Conservation (phyloP, 2,329 filamentous ascomycete species). For the Venturia oleaginea region DNA sequence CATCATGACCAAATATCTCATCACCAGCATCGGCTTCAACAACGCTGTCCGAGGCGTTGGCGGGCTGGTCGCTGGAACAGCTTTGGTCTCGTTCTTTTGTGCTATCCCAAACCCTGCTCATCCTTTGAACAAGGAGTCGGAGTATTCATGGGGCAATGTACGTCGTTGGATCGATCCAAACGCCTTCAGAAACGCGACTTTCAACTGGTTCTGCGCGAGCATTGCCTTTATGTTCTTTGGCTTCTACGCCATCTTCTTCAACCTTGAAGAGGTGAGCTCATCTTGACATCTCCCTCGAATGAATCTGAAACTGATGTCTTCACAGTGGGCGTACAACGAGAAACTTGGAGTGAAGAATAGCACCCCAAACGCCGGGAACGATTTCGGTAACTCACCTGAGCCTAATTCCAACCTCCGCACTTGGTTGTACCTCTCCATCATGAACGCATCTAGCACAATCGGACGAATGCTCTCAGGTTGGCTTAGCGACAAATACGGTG, state of each 20-base stretch:
- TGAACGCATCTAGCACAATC: constrained; percentile 40
- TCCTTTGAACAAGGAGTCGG: constrained; percentile 25
- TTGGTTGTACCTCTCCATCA: constrained; percentile 41
- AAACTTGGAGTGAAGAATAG: constrained; percentile 33
- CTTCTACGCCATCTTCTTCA: constrained; percentile 45
- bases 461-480: constrained; percentile 38
- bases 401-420: constrained; percentile 30
- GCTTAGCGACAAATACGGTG: constrained; percentile 36
- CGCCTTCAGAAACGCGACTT: constrained; percentile 36
- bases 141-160: constrained; percentile 30
- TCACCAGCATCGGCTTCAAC: constrained; percentile 35
- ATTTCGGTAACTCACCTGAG: constrained; percentile 1
- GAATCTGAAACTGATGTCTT: background rate
- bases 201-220: constrained; percentile 34
- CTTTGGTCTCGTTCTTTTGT: constrained; percentile 33
- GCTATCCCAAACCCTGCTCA: constrained; percentile 36
- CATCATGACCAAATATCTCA: constrained; percentile 37
- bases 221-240: constrained; percentile 43
- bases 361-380: constrained; percentile 14
- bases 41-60: constrained; percentile 35
- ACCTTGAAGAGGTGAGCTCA: constrained; percentile 38
- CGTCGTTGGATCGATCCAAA: constrained; percentile 35
- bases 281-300: background rate
- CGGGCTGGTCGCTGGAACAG: constrained; percentile 32
- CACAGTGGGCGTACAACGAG: constrained; percentile 35